These are phyloP conservation scores for Rhizophlyctis rosea DNA, from an alignment of 192 early-diverging fungal genomes.

Conservation along the genomic window DNA sequence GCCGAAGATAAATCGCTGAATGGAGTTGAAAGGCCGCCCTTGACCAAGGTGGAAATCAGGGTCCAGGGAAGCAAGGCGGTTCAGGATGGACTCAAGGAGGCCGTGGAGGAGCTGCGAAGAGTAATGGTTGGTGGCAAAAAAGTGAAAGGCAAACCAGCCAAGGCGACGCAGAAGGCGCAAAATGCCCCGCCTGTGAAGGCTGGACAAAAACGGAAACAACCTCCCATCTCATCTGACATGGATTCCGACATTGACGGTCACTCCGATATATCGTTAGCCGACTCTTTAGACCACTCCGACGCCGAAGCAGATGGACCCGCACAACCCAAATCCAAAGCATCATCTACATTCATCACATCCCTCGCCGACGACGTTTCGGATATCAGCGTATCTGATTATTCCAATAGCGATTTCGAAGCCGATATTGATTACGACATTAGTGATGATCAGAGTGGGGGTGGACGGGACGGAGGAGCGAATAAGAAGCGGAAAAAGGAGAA, in stretches of 20 bases:
- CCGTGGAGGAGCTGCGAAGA: background rate
- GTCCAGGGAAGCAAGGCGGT: background rate
- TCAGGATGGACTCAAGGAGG: background rate
- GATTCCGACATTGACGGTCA: no score
- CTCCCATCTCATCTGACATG: no score
- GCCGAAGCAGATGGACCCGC: no score
- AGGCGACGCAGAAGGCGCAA: constrained; percentile 2
- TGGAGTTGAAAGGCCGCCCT: no score
- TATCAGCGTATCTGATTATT: constrained; percentile 2
- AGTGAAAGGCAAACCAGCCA: constrained; percentile 1
- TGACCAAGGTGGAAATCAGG: constrained; percentile 15
- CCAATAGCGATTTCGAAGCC: no score
- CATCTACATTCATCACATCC: constrained; percentile 22
- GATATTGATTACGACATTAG: no score
- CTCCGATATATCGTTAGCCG: no score
- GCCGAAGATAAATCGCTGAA: no score
- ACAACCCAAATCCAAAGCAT: no score
- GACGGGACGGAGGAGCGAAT: constrained; percentile 4
- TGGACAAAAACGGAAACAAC: no score
- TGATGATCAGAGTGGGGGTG: background rate
- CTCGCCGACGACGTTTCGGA: constrained; percentile 10
- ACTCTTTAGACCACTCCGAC: no score
- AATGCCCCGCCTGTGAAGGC: no score
- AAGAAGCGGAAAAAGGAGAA: constrained; percentile 23
- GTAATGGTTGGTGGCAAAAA: background rate